Evolutionary conservation across 345 rosid species (phyloP).

Genomic region (Corchorus olitorius): DNA sequence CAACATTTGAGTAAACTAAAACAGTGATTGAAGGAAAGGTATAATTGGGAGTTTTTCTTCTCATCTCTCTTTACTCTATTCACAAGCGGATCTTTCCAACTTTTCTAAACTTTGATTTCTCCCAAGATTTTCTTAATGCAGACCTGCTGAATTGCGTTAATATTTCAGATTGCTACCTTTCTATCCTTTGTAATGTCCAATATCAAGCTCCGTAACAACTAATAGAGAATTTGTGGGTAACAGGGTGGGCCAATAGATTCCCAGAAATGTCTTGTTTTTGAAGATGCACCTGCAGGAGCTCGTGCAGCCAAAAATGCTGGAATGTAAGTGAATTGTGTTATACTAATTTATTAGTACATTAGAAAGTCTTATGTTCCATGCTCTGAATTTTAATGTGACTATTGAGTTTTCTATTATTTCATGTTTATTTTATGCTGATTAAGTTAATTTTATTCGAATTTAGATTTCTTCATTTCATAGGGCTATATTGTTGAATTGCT

Average conservation of each 20-base stretch:
- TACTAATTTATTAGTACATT: constrained; percentile 10
- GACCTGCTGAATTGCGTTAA: not conserved
- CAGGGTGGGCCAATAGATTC: constrained; percentile 73
- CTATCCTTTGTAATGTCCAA: not conserved
- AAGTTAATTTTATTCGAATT: not conserved
- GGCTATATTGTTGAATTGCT: not conserved
- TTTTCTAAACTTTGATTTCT: not conserved
- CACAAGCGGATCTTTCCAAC: not conserved
- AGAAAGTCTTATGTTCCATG: no score
- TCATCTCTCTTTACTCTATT: not conserved
- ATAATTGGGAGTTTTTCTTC: not conserved
- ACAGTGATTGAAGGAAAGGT: not conserved
- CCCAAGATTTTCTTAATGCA: not conserved
- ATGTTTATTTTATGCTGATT: not conserved
- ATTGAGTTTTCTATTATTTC: not conserved
- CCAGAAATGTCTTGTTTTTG: constrained; percentile 64
- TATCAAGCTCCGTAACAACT: not conserved
- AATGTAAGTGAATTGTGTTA: constrained; percentile 62
- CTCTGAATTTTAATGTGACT: not conserved
- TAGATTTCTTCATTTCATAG: not conserved
- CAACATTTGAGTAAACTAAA: not conserved
- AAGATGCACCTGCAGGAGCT: constrained; percentile 97
- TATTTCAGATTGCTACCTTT: not conserved
- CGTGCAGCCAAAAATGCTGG: constrained; percentile 88
- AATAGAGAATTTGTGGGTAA: constrained; percentile 24